Percentiles rank a stretch among this genome's conserved stretches.
phyloP scores from a whole-genome alignment of 2,329 filamentous ascomycete genomes.

The Calonectria naviculata region DNA sequence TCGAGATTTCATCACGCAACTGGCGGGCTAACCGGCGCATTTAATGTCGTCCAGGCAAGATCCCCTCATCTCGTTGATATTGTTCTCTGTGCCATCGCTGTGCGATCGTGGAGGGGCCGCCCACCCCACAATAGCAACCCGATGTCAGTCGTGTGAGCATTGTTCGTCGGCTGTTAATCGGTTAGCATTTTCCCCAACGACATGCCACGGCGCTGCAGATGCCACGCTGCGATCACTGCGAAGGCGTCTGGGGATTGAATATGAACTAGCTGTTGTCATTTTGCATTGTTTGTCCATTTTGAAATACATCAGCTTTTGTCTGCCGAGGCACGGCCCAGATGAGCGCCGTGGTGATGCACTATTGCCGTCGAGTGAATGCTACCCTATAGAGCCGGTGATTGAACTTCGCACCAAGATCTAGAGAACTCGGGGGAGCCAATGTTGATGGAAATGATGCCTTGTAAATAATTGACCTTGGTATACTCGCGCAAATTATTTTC shows the following conservation, averaged over 20 bases:
- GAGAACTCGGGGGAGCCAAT: background rate
- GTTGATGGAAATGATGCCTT: background rate
- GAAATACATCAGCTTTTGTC: background rate
- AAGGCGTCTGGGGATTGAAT: background rate
- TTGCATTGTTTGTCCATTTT: background rate
- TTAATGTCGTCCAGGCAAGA: slow-evolving; percentile 28
- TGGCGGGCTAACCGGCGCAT: slow-evolving; percentile 32
- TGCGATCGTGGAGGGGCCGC: slow-evolving; percentile 26
- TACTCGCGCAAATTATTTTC: too few relatives aligned
- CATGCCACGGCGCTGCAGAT: slow-evolving; percentile 8
- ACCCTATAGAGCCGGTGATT: background rate
- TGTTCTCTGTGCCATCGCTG: slow-evolving; percentile 41
- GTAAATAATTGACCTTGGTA: background rate
- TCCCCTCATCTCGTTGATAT: slow-evolving; percentile 38
- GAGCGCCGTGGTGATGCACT: background rate
- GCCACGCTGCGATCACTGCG: slow-evolving; percentile 1
- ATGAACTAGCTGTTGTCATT: background rate
- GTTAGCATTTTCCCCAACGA: slow-evolving; percentile 33
- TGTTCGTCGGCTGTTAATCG: slow-evolving; percentile 38
- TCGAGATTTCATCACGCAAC: slow-evolving; percentile 45
- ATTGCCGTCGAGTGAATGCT: background rate
- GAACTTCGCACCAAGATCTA: too few relatives aligned
- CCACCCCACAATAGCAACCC: slow-evolving; percentile 40
- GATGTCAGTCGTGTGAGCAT: slow-evolving; percentile 27
- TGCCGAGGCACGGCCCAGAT: background rate